A percentile compares a stretch with the other conserved stretches of the same genome.
Evolutionary conservation across 73 alveolate species (phyloP).

Genomic region (Diophrys appendiculata): DNA sequence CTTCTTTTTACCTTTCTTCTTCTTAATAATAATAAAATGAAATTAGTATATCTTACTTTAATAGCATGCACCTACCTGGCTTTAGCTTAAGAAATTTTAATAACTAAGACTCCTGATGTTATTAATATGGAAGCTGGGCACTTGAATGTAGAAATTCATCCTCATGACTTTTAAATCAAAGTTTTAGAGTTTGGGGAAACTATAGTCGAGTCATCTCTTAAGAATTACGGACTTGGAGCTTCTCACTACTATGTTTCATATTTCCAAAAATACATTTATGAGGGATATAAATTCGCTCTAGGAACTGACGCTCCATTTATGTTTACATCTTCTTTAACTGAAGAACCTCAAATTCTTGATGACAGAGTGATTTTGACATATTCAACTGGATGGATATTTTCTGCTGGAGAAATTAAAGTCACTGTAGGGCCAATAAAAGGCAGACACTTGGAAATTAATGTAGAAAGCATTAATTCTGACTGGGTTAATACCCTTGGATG

Average conservation of each 20-base stretch:
- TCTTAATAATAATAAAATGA: no score
- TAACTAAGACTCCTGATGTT: no score
- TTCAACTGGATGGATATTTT: not conserved
- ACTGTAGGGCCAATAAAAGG: not conserved
- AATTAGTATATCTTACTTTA: no score
- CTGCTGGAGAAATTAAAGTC: not conserved
- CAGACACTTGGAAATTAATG: not conserved
- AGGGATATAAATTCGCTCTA: not conserved
- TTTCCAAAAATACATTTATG: not conserved
- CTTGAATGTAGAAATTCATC: no score
- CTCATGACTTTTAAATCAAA: no score
- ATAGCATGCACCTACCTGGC: no score
- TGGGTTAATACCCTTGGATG: not conserved
- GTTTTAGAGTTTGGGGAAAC: no score
- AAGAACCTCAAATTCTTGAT: not conserved
- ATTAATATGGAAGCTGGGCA: no score
- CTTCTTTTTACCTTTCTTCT: no score
- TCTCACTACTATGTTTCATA: not conserved
- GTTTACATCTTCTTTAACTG: not conserved
- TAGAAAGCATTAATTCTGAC: not conserved
- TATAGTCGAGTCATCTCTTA: no score
- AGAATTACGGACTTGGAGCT: no score
- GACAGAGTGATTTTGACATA: not conserved
- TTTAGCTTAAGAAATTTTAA: no score
- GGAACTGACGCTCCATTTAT: not conserved